These are phyloP conservation scores for Aspergillus novofumigatus DNA, from an alignment of 2,329 filamentous ascomycete genomes.

Conservation along the genomic window DNA sequence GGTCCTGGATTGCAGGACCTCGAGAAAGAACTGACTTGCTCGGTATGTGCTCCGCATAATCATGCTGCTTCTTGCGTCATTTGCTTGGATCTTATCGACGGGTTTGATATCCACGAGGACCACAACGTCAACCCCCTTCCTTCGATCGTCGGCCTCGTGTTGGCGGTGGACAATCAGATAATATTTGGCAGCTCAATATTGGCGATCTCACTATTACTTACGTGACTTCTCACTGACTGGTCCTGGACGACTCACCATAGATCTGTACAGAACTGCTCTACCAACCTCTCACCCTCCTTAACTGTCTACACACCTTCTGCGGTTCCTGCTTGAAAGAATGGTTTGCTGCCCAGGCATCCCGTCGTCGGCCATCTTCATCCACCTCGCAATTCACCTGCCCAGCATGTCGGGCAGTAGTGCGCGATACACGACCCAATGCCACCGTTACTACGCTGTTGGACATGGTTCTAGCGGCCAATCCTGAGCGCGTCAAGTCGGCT, in stretches of 20 bases:
- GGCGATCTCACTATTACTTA: background rate
- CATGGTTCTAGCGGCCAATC: constrained; percentile 78
- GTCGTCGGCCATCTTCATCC: constrained; percentile 42
- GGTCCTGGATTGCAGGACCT: constrained; percentile 57
- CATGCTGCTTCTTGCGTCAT: background rate
- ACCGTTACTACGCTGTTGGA: constrained; percentile 85
- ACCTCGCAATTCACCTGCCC: constrained; percentile 75
- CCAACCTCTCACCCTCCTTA: constrained; percentile 83
- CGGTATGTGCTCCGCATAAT: constrained; percentile 58
- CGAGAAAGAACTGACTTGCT: constrained; percentile 92
- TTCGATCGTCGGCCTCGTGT: background rate
- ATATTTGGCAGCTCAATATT: background rate
- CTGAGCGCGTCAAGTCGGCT: constrained; percentile 64
- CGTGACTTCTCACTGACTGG: background rate
- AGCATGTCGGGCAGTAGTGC: constrained; percentile 80
- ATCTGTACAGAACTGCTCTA: constrained; percentile 96
- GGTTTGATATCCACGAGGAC: background rate
- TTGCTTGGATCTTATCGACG: background rate
- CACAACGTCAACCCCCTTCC: background rate
- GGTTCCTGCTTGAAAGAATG: constrained; percentile 93
- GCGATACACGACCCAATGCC: constrained; percentile 84
- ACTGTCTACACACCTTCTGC: constrained; percentile 94
- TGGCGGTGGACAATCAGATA: background rate
- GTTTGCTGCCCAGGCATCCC: constrained; percentile 76
- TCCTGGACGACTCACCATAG: constrained; percentile 44